phyloP scores from a whole-genome alignment of 2,329 filamentous ascomycete genomes.

The Claviceps arundinis region DNA sequence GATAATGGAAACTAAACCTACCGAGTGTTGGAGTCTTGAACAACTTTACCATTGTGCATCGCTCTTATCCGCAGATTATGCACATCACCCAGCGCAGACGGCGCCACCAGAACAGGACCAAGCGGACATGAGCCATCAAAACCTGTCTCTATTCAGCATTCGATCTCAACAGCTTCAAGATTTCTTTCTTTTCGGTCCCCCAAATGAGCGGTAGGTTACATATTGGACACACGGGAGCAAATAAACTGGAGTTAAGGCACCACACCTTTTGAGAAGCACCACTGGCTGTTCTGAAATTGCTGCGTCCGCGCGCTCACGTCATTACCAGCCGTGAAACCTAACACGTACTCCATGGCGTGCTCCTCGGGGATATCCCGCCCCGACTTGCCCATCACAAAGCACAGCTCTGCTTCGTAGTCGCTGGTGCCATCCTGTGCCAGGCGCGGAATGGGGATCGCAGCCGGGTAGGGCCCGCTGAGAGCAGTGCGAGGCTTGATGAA shows the following conservation, averaged over 20 bases:
- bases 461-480: conserved; percentile 19
- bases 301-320: conserved; percentile 23
- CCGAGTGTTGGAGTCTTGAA: conserved; percentile 23
- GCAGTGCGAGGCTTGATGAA: conserved; percentile 27
- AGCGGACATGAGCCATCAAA: conserved; percentile 38
- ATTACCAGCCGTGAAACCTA: conserved; percentile 26
- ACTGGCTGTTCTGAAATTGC: conserved; percentile 26
- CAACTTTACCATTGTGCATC: conserved; percentile 21
- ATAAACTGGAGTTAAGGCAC: not conserved
- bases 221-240: too few relatives aligned
- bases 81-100: conserved; percentile 17
- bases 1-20: not conserved
- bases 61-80: conserved; percentile 19
- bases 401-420: conserved; percentile 28
- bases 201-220: too few relatives aligned
- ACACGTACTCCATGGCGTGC: conserved; percentile 25
- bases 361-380: conserved; percentile 25
- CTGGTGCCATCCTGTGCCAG: conserved; percentile 16
- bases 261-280: conserved; percentile 28
- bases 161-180: too few relatives aligned
- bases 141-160: conserved; percentile 8
- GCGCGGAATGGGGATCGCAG: conserved; percentile 15
- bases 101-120: conserved; percentile 23
- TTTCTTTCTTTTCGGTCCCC: too few relatives aligned
- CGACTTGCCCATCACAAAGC: conserved; percentile 24